Evolutionary conservation across 148 eudicot genomes (phyloP), one percentile per base, ranked within the genome.

Genomic region (Linanthus parryae): DNA sequence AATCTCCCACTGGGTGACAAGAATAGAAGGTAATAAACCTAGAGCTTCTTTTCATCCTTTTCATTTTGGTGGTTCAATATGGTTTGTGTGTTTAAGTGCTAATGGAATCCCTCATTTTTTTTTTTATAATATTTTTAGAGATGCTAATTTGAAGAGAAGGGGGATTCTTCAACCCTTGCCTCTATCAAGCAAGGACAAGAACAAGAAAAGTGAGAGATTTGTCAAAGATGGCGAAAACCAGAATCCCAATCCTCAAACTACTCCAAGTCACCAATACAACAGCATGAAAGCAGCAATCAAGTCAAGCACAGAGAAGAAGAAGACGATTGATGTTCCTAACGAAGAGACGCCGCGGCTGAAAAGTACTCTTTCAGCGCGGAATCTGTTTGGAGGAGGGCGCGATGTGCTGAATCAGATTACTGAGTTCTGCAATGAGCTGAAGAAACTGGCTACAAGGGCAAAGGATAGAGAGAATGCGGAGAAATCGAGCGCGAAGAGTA

Each of bases 401-500:
- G 88, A 84, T 50, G 42, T 88, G 25, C 59, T 90, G 23, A 76
- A 59, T 45, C 85, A 83, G 56, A 77, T 90, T 14, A 58, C 73
- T 0, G 97, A 85, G 17, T 83, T 90, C 52, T 85, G 95, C 63
- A 75, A 45, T 8, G 97, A 90, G 54, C 55, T 90, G 62, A 88
- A 84, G 81, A 78, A 71, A 44, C 48, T 88, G 77, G 76, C 92
- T 0, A 63, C 39, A 4, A 73, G 72, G 67, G 57, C 62, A 6
- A 76, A 71, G 46, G 83, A 73, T 22, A 58, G 48, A 27, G 85
- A 78, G 22, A 36, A 51, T 49, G 58, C 27, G 26, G 73, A 65
- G 17, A 46, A 44, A 37, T 27, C 40, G 42, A 25, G 31, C 36
- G 40, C 18, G 9, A 56, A 62, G 43, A 59, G 36, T 62, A 59